Conservation (phyloP, 768 basidiomycete species). For the Cubamyces lactineus region DNA sequence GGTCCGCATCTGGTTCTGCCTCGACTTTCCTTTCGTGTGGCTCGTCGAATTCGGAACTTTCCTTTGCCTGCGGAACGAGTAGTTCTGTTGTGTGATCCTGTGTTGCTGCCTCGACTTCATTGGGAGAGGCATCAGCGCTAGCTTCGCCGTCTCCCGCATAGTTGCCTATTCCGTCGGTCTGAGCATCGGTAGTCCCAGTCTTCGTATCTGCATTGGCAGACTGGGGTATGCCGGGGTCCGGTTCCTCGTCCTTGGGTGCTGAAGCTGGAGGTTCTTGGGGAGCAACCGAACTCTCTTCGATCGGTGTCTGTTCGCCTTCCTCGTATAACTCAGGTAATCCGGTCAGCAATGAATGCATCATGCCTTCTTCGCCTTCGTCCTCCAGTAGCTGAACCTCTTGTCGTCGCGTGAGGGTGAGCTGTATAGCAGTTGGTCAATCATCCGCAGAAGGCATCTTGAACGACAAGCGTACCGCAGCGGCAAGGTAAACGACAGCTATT, state of each 20-base stretch:
- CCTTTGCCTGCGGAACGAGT: too few relatives aligned
- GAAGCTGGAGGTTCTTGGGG: not conserved
- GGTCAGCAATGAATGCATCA: conserved; percentile 77
- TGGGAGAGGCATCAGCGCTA: too few relatives aligned
- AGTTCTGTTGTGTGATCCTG: too few relatives aligned
- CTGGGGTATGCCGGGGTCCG: not conserved
- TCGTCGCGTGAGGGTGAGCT: conserved; percentile 80
- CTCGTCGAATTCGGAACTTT: too few relatives aligned
- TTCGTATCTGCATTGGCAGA: too few relatives aligned
- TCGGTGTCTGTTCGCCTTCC: conserved; percentile 30
- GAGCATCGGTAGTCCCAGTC: too few relatives aligned
- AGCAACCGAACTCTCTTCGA: not conserved
- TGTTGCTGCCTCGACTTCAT: too few relatives aligned
- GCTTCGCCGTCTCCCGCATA: too few relatives aligned
- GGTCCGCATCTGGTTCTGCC: too few relatives aligned
- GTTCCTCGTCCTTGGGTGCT: not conserved
- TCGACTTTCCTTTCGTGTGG: not conserved
- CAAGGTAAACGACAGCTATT: conserved; percentile 79
- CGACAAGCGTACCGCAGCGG: conserved; percentile 58
- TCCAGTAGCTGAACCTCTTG: conserved; percentile 63
- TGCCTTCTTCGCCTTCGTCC: conserved; percentile 76
- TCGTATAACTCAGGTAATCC: conserved; percentile 64
- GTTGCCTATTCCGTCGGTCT: too few relatives aligned
- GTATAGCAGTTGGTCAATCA: not conserved
- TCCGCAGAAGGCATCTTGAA: not conserved